phyloP scores from a whole-genome alignment of 345 rosid species.

The Aquilaria sinensis region DNA sequence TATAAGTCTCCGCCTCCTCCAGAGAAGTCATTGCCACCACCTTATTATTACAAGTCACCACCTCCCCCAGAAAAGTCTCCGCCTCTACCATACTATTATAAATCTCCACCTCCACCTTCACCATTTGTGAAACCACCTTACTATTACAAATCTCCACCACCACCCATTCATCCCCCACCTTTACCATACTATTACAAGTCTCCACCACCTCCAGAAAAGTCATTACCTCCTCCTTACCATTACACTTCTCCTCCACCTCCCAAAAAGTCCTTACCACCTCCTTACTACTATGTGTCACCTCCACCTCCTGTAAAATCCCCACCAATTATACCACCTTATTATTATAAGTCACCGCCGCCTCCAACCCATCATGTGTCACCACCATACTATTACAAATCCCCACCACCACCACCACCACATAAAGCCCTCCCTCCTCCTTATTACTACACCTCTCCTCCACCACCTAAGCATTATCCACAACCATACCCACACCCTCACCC shows the following conservation, averaged over 20 bases:
- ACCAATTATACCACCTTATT: neutral
- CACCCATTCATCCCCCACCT: slow-evolving; percentile 2
- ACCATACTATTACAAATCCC: slow-evolving; percentile 5
- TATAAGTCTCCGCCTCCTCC: slow-evolving; percentile 24
- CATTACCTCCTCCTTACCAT: slow-evolving; percentile 6
- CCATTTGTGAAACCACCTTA: slow-evolving; percentile 5
- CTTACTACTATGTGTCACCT: neutral
- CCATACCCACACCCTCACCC: slow-evolving; percentile 22
- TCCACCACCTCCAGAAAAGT: slow-evolving; percentile 10
- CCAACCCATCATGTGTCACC: neutral
- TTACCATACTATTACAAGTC: slow-evolving; percentile 15
- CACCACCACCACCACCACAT: slow-evolving; percentile 8
- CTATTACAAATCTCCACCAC: slow-evolving; percentile 6
- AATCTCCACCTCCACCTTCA: slow-evolving; percentile 28
- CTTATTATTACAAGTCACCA: slow-evolving; percentile 28
- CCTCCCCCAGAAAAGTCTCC: slow-evolving; percentile 35
- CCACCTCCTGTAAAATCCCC: neutral
- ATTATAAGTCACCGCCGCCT: slow-evolving; percentile 11
- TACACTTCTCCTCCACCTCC: slow-evolving; percentile 21
- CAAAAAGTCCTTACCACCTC: neutral
- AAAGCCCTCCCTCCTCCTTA: slow-evolving; percentile 1
- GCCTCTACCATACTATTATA: slow-evolving; percentile 16
- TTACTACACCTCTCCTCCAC: slow-evolving; percentile 11
- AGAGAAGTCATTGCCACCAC: slow-evolving; percentile 1
- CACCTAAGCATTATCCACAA: neutral